Evolutionary conservation across 495 filamentous ascomycete genomes (phyloP), one percentile per base, ranked within the genome.

Genomic region (Penicillium flavigenum): DNA sequence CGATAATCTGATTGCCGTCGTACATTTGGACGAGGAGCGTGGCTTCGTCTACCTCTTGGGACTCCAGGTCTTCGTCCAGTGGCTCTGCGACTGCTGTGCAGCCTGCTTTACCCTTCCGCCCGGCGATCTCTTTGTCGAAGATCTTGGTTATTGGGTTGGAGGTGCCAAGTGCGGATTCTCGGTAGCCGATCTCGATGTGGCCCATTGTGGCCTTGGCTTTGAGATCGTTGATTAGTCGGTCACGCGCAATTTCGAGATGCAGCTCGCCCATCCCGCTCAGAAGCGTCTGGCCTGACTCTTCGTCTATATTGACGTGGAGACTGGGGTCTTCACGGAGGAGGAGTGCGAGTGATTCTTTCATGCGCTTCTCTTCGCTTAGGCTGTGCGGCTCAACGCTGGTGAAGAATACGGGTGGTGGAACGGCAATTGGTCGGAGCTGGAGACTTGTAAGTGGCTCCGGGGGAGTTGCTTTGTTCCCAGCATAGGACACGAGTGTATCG

Each of bases 211-310:
- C 92, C 65, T 87, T 98, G 60, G 81, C 91, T 66, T 93, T 96
- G 71, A 96, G 86, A 60, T 97, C 90, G 36, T 88, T 87, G 51
- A 93, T 81, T 7, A 99, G 83, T 20, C 93, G 81, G 72, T 98
- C 91, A 27, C 87, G 79, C 4, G 95, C 92, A 36, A 99, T 94
- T 61, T 99, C 95, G 3, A 99, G 84, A 69, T 99, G 95, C n/a
- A 99, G 83, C 51, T 96, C 90, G 3, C 95, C 95, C 95, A 99
- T 99, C 11, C 95, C 95, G 38, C 89, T 90, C 2, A 99, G 78
- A 9, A 96, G 86, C 17, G 92, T 96, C 61, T 96, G 93, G 1
- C 92, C 94, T 0, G 90, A 91, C 66, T 97, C 95, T 61, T 92
- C 87, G 64, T 98, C 91, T 20, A 88, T 74, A 46, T 76, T 87